These are phyloP conservation scores for Erysimum cheiri DNA, from an alignment of 441 rosid genomes.

Conservation along the genomic window DNA sequence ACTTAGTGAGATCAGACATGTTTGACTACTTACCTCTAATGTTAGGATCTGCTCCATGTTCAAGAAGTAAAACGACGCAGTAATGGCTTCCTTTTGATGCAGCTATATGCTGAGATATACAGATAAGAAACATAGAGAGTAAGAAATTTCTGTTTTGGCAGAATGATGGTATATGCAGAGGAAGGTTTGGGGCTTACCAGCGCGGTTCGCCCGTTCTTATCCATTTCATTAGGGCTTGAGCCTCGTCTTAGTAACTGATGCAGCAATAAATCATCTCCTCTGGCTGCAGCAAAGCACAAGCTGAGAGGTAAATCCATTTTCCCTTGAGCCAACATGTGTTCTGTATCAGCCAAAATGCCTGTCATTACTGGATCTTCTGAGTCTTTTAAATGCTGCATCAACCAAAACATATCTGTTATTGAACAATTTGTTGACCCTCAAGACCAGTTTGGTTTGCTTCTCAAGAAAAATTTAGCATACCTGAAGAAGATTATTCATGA, in stretches of 20 bases:
- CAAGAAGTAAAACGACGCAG: conserved; percentile 68
- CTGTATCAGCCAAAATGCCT: conserved; percentile 59
- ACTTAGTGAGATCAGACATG: too few relatives aligned
- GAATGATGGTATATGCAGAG: not conserved
- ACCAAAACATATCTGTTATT: conserved; percentile 33
- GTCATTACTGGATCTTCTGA: conserved; percentile 57
- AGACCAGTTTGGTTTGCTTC: conserved; percentile 18
- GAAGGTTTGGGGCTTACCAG: conserved; percentile 51
- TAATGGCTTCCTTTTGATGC: conserved; percentile 73
- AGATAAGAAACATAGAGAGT: conserved; percentile 18
- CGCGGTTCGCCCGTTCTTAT: conserved; percentile 69
- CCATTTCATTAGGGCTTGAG: conserved; percentile 73
- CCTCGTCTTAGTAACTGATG: conserved; percentile 72
- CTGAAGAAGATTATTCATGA: conserved; percentile 93
- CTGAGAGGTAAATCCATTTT: conserved; percentile 79
- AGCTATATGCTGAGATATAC: conserved; percentile 73
- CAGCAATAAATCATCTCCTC: conserved; percentile 77
- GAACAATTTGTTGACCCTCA: not conserved
- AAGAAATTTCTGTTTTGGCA: not conserved
- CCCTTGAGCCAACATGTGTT: conserved; percentile 73
- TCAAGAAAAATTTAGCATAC: conserved; percentile 48
- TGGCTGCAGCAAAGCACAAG: conserved; percentile 67
- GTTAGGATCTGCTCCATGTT: conserved; percentile 79
- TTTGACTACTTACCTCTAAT: conserved; percentile 63
- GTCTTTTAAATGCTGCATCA: conserved; percentile 77